Conservation (phyloP, 352 stramenopile species). For the Phytophthora europaea region DNA sequence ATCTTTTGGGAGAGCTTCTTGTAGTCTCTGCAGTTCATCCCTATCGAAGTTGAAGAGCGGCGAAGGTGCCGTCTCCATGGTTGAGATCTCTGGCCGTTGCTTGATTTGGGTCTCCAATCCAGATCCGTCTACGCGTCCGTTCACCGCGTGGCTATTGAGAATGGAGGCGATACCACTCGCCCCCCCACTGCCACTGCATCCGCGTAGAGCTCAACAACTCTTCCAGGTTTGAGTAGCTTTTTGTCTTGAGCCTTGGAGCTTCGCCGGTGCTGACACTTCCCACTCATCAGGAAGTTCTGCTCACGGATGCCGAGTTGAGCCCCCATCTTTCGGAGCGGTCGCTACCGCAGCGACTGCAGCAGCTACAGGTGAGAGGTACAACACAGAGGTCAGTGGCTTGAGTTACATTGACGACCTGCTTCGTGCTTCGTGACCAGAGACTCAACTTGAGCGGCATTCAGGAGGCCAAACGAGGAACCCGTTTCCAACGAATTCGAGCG, state of each 20-base stretch:
- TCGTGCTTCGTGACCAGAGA: constrained; percentile 7
- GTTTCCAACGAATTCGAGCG: constrained; percentile 23
- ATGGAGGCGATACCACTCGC: neutral
- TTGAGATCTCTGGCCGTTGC: neutral
- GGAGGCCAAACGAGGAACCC: constrained; percentile 39
- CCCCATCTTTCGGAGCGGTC: constrained; percentile 31
- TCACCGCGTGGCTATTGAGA: constrained; percentile 2
- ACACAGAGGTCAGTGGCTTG: neutral
- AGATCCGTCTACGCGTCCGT: constrained; percentile 14
- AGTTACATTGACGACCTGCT: neutral
- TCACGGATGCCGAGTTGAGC: constrained; percentile 24
- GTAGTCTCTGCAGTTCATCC: constrained; percentile 16
- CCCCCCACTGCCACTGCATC: constrained; percentile 40
- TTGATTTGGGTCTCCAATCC: neutral
- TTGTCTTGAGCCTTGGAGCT: neutral
- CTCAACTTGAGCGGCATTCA: constrained; percentile 40
- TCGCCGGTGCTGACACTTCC: neutral
- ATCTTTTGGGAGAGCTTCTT: constrained; percentile 15
- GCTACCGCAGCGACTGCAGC: constrained; percentile 39
- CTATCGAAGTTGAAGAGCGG: constrained; percentile 25
- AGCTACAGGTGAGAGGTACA: constrained; percentile 35
- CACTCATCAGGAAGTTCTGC: constrained; percentile 37
- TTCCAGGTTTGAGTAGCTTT: constrained; percentile 39
- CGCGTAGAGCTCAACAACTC: constrained; percentile 44
- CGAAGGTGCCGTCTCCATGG: neutral